Evolutionary conservation across 2,329 filamentous ascomycete genomes (phyloP).

Genomic region (Trichophyton verrucosum): DNA sequence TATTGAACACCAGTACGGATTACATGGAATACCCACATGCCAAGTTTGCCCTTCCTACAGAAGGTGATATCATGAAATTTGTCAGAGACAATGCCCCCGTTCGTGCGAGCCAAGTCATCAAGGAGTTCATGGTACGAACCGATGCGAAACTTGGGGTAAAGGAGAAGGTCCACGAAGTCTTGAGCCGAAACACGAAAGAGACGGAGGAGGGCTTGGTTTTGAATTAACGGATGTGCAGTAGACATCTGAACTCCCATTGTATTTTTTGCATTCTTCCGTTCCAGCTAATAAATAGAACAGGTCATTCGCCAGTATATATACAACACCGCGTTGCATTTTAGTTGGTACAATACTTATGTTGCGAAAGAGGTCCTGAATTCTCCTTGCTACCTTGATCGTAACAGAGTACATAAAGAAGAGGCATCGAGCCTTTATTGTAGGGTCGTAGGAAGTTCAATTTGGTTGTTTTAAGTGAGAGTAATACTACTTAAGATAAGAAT

Average conservation of each 20-base stretch:
- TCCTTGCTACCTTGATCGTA: too few species aligned
- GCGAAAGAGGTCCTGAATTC: too few species aligned
- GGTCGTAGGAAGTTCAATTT: too few species aligned
- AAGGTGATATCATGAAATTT: constrained; percentile 41
- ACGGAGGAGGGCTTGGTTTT: constrained; percentile 27
- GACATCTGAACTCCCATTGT: neutral
- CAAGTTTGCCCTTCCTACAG: constrained; percentile 58
- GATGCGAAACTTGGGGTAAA: constrained; percentile 56
- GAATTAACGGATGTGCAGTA: neutral
- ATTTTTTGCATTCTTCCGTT: neutral
- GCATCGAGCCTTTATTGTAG: too few species aligned
- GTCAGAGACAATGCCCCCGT: constrained; percentile 33
- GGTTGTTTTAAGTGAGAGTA: too few species aligned
- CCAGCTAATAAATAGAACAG: neutral
- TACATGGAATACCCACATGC: constrained; percentile 64
- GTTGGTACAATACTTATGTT: neutral
- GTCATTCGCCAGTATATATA: neutral
- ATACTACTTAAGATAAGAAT: too few species aligned
- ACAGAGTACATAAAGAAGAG: too few species aligned
- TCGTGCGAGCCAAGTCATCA: constrained; percentile 45
- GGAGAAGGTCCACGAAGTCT: constrained; percentile 56
- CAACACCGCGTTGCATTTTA: neutral
- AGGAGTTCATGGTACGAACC: constrained; percentile 48
- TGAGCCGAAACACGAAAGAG: constrained; percentile 49
- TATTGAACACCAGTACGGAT: constrained; percentile 48